Evolutionary conservation across 208 protist genomes (phyloP).

Genomic region (Trypanosoma brucei): DNA sequence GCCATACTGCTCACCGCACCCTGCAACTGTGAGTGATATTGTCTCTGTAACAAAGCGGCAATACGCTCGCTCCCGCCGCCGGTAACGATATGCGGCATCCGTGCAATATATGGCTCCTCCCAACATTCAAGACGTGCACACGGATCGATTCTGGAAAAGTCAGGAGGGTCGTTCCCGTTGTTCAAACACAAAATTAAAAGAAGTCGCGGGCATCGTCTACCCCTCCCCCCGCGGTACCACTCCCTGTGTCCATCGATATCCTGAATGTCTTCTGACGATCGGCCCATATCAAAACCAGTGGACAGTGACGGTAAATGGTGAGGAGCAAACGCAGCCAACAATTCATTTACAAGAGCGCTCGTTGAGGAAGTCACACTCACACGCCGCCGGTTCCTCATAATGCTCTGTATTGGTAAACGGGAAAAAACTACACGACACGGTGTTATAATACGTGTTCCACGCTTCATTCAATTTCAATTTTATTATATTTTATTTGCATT

Average conservation of each 20-base stretch:
- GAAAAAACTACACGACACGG: background rate
- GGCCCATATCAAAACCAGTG: conserved; percentile 33
- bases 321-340: conserved; percentile 60
- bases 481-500: too few relatives aligned
- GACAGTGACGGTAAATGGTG: conserved; percentile 58
- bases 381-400: conserved; percentile 23
- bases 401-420: background rate
- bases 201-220: conserved; percentile 53
- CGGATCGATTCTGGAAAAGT: conserved; percentile 93
- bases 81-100: conserved; percentile 39
- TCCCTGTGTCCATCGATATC: conserved; percentile 14
- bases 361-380: conserved; percentile 8
- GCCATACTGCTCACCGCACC: conserved; percentile 68
- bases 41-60: conserved; percentile 79
- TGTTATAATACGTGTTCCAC: background rate
- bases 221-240: conserved; percentile 20
- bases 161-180: conserved; percentile 97
- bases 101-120: conserved; percentile 87
- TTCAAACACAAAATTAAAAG: conserved; percentile 96
- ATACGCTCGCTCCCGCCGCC: conserved; percentile 87
- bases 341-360: conserved; percentile 48
- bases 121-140: conserved; percentile 97
- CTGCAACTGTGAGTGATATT: conserved; percentile 89
- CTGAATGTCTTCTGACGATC: conserved; percentile 7
- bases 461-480: too few relatives aligned